These are phyloP conservation scores for Stephania japonica DNA, from an alignment of 164 flowering plant species.

Conservation along the genomic window DNA sequence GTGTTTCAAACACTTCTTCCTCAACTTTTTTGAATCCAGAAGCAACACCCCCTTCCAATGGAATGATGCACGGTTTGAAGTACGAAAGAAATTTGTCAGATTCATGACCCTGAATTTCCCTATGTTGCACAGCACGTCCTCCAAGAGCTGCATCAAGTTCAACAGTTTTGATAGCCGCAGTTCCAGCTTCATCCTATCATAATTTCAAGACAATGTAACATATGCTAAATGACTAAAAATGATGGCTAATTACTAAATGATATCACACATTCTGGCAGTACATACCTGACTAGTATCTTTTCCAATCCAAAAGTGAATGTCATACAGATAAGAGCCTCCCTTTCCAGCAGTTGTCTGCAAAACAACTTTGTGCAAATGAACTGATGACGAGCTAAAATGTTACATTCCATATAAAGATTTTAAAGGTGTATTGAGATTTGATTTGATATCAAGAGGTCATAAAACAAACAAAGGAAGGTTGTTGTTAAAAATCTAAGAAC, in stretches of 20 bases:
- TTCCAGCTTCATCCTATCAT: slow-evolving; percentile 93
- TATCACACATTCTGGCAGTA: slow-evolving; percentile 8
- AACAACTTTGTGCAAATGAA: slow-evolving; percentile 3
- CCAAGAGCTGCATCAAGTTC: slow-evolving; percentile 97
- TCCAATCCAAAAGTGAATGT: slow-evolving; percentile 98
- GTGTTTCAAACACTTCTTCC: slow-evolving; percentile 86
- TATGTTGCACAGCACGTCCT: slow-evolving; percentile 96
- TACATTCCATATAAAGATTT: neutral
- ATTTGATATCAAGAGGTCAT: neutral
- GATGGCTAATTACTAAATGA: neutral
- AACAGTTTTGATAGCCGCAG: slow-evolving; percentile 96
- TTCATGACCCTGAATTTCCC: slow-evolving; percentile 97
- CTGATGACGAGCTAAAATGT: neutral
- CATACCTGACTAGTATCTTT: slow-evolving; percentile 92
- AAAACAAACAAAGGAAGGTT: neutral
- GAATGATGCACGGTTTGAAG: slow-evolving; percentile 95
- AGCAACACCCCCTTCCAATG: slow-evolving; percentile 97
- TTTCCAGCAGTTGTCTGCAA: slow-evolving; percentile 74
- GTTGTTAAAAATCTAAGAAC: neutral
- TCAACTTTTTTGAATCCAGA: slow-evolving; percentile 84
- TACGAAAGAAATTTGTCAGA: slow-evolving; percentile 97
- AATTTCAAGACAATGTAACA: slow-evolving; percentile 11
- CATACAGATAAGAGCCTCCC: slow-evolving; percentile 76
- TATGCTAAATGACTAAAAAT: neutral
- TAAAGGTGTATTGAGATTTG: neutral